Evolutionary conservation across 1,284 basidiomycete species (phyloP).

Genomic region (Hypsizygus ulmarius): DNA sequence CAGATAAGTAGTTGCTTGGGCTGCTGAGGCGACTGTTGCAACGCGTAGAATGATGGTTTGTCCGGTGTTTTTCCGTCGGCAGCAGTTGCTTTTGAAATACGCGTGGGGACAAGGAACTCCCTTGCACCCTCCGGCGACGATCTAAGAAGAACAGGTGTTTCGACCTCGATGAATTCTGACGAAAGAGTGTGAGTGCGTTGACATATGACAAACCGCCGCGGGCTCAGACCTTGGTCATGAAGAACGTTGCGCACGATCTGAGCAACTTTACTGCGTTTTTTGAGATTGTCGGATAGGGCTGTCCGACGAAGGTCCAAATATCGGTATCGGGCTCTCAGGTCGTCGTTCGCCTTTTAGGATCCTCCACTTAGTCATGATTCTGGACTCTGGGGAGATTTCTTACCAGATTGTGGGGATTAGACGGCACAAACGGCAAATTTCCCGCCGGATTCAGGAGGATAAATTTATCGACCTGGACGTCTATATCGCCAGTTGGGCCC

Average conservation of each 20-base stretch:
- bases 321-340: slow-evolving; percentile 80
- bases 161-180: slow-evolving; percentile 85
- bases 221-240: slow-evolving; percentile 62
- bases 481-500: slow-evolving; percentile 71
- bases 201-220: slow-evolving; percentile 6
- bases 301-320: slow-evolving; percentile 86
- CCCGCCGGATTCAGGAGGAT: slow-evolving; percentile 79
- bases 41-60: slow-evolving; percentile 78
- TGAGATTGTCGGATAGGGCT: slow-evolving; percentile 73
- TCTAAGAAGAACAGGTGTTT: slow-evolving; percentile 90
- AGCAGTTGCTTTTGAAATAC: slow-evolving; percentile 37
- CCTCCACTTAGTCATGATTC: slow-evolving; percentile 1
- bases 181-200: slow-evolving; percentile 17
- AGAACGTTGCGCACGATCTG: slow-evolving; percentile 75
- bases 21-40: slow-evolving; percentile 94
- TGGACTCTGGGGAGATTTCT: slow-evolving; percentile 22
- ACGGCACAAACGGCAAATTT: slow-evolving; percentile 79
- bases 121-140: slow-evolving; percentile 94
- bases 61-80: slow-evolving; percentile 12
- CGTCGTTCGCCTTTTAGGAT: slow-evolving; percentile 71
- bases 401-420: slow-evolving; percentile 70
- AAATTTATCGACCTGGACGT: slow-evolving; percentile 72
- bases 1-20: slow-evolving; percentile 93
- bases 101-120: slow-evolving; percentile 92
- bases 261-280: slow-evolving; percentile 76